A percentile compares a stretch with the other conserved stretches of the same genome.
Conservation (phyloP, 768 basidiomycete genomes). For the Lentinula sp. region DNA sequence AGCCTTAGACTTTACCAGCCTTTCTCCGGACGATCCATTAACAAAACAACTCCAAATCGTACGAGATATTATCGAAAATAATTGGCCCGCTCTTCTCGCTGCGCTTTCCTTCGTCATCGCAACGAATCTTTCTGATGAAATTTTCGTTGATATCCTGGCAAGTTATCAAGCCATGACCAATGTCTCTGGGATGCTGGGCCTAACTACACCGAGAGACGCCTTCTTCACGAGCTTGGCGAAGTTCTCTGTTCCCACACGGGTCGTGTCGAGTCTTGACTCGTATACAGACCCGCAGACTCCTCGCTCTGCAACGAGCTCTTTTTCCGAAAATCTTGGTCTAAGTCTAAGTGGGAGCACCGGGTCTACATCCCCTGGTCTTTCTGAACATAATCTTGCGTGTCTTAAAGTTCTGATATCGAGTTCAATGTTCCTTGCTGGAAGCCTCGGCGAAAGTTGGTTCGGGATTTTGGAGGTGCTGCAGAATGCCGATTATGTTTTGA, state of each 20-base stretch:
- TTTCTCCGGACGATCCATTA: conserved; percentile 43
- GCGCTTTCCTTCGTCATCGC: conserved; percentile 85
- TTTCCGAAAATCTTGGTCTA: conserved; percentile 68
- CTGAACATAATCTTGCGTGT: conserved; percentile 88
- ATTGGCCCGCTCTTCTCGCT: conserved; percentile 91
- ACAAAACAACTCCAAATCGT: conserved; percentile 59
- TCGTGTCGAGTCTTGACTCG: conserved; percentile 71
- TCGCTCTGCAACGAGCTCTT: conserved; percentile 41
- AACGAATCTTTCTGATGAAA: conserved; percentile 87
- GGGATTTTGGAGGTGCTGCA: conserved; percentile 85
- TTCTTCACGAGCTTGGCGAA: conserved; percentile 89
- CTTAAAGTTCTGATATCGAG: conserved; percentile 76
- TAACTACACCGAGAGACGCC: conserved; percentile 86
- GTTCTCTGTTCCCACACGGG: conserved; percentile 84
- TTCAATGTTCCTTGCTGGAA: conserved; percentile 80
- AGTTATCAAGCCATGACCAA: conserved; percentile 83
- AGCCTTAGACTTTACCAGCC: conserved; percentile 55
- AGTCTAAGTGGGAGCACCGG: conserved; percentile 19
- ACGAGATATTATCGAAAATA: conserved; percentile 74
- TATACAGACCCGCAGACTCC: conserved; percentile 51
- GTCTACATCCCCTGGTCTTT: conserved; percentile 62
- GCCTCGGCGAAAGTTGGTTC: conserved; percentile 87
- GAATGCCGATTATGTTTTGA: conserved; percentile 91
- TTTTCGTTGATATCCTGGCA: conserved; percentile 82
- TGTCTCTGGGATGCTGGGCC: conserved; percentile 83